These are phyloP conservation scores for Termitomyces sp. DNA, from an alignment of 768 basidiomycete genomes.

Conservation along the genomic window DNA sequence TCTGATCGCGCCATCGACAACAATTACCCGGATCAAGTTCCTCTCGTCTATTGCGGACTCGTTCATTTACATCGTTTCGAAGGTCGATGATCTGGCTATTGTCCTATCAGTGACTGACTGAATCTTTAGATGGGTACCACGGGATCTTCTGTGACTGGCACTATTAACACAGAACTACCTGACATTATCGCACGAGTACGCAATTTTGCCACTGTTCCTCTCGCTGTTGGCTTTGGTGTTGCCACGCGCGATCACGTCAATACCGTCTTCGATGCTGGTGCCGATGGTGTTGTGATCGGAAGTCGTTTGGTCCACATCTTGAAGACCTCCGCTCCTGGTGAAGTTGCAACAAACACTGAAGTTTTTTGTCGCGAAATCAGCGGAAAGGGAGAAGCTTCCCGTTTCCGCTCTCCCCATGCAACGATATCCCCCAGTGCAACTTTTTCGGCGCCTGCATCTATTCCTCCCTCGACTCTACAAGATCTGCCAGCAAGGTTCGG, in stretches of 20 bases:
- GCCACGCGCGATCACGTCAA: constrained; percentile 88
- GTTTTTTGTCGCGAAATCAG: constrained; percentile 72
- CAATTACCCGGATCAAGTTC: constrained; percentile 82
- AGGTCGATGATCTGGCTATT: constrained; percentile 38
- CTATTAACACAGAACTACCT: constrained; percentile 73
- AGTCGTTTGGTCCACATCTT: constrained; percentile 80
- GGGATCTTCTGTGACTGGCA: constrained; percentile 73
- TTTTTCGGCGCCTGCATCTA: constrained; percentile 20
- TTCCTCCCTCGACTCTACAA: constrained; percentile 28
- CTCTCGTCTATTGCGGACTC: constrained; percentile 90
- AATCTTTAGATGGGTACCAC: constrained; percentile 86
- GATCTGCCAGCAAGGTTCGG: constrained; percentile 84
- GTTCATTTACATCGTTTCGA: constrained; percentile 98
- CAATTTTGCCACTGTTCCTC: constrained; percentile 68
- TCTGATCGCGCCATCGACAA: constrained; percentile 91
- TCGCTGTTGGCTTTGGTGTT: constrained; percentile 97
- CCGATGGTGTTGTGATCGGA: constrained; percentile 93
- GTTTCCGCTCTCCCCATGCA: constrained; percentile 25
- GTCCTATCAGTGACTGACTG: constrained; percentile 4
- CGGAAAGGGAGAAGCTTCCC: constrained; percentile 31
- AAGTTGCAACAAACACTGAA: constrained; percentile 50
- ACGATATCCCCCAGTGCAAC: constrained; percentile 20
- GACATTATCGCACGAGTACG: constrained; percentile 82
- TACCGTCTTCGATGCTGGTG: constrained; percentile 77
- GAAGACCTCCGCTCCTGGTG: constrained; percentile 49